These are phyloP conservation scores for Xylaria scruposa DNA, from an alignment of 495 filamentous ascomycete genomes.

Conservation along the genomic window DNA sequence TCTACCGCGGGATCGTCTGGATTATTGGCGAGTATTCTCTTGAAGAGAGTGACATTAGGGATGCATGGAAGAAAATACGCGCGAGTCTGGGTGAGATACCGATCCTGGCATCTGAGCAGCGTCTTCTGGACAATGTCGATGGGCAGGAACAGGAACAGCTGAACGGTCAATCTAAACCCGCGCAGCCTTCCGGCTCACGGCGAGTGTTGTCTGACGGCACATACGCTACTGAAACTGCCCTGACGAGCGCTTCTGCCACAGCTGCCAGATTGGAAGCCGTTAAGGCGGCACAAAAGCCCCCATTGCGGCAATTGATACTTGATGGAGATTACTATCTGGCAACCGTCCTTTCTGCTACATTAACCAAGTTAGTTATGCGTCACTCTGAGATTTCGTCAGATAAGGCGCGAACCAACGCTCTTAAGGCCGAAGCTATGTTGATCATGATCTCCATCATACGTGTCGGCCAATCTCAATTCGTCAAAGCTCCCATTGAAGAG, in stretches of 20 bases:
- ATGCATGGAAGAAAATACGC: conserved; percentile 96
- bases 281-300: conserved; percentile 96
- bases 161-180: conserved; percentile 79
- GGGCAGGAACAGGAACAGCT: conserved; percentile 70
- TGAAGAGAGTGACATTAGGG: conserved; percentile 90
- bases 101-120: conserved; percentile 93
- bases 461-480: conserved; percentile 96
- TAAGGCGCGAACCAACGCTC: conserved; percentile 84
- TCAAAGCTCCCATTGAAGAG: conserved; percentile 96
- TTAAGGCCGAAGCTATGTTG: conserved; percentile 96
- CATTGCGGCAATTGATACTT: conserved; percentile 90
- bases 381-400: conserved; percentile 94
- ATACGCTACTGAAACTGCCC: conserved; percentile 94
- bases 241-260: conserved; percentile 88
- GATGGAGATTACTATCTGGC: conserved; percentile 99
- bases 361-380: conserved; percentile 98
- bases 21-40: conserved; percentile 97
- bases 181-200: conserved; percentile 80
- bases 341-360: conserved; percentile 88
- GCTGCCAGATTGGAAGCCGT: conserved; percentile 94
- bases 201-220: conserved; percentile 96
- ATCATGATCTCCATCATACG: conserved; percentile 99
- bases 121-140: conserved; percentile 74
- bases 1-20: conserved; percentile 96
- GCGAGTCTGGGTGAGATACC: conserved; percentile 96